These are phyloP conservation scores for Coemansia sp. DNA, from an alignment of 192 early-diverging fungal species.

Conservation along the genomic window DNA sequence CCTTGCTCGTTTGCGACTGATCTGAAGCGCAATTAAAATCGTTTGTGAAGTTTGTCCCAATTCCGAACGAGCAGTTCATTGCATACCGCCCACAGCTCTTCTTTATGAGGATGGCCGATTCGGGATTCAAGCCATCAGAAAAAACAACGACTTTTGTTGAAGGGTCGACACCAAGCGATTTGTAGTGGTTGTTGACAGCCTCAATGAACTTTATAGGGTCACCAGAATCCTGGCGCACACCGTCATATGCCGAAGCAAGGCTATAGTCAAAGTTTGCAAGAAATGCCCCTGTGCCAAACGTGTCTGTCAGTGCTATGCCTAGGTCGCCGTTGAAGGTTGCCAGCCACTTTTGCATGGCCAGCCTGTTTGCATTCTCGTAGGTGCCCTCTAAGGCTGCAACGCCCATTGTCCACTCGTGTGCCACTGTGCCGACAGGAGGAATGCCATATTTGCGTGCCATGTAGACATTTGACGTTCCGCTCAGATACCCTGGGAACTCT, in stretches of 20 bases:
- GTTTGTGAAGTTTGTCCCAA: conserved; percentile 76
- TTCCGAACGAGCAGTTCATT: conserved; percentile 65
- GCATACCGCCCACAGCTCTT: conserved; percentile 43
- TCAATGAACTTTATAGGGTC: conserved; percentile 64
- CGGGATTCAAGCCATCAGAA: conserved; percentile 65
- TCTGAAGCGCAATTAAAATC: conserved; percentile 56
- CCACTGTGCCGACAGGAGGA: conserved; percentile 54
- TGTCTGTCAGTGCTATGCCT: conserved; percentile 72
- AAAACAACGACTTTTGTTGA: conserved; percentile 68
- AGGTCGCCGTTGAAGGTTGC: conserved; percentile 58
- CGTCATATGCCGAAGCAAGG: conserved; percentile 56
- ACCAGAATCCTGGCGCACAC: conserved; percentile 77
- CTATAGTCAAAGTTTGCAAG: conserved; percentile 60
- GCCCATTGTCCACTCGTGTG: conserved; percentile 80
- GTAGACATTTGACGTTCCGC: conserved; percentile 73
- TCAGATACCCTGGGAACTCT: conserved; percentile 50
- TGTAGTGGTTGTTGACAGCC: conserved; percentile 60
- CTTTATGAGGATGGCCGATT: conserved; percentile 56
- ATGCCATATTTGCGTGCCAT: conserved; percentile 60
- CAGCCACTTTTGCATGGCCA: conserved; percentile 63
- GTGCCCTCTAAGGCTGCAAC: conserved; percentile 67
- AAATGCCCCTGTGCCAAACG: conserved; percentile 67
- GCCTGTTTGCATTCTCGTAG: conserved; percentile 58
- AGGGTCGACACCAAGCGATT: conserved; percentile 58
- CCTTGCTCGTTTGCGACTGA: conserved; percentile 33